Conservation (phyloP, 1,139 yeast genomes). For the Lizanozyma gosingica region DNA sequence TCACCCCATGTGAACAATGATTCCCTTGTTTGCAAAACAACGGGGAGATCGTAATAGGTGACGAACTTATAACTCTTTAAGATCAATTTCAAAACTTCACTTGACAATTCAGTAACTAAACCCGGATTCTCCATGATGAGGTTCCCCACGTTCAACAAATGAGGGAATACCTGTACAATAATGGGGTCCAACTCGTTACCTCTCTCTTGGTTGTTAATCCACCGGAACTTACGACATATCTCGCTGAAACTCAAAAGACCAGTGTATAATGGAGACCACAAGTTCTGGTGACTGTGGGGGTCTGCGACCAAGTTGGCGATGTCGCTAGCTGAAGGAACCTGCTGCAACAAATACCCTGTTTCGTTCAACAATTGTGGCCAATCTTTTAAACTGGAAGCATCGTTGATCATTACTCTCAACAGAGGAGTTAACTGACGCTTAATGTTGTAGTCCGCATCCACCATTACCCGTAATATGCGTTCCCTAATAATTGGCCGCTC, state of each 20-base stretch:
- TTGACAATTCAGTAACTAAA: constrained; percentile 36
- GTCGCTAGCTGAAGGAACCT: constrained; percentile 15
- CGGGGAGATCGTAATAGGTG: constrained; percentile 73
- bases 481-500: constrained; percentile 70
- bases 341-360: constrained; percentile 48
- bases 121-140: constrained; percentile 35
- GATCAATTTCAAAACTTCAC: constrained; percentile 71
- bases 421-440: constrained; percentile 65
- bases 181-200: constrained; percentile 47
- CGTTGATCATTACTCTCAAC: constrained; percentile 51
- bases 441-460: constrained; percentile 34
- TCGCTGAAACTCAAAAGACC: constrained; percentile 75
- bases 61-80: constrained; percentile 77
- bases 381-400: constrained; percentile 51
- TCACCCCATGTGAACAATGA: constrained; percentile 65
- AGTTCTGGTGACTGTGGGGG: background rate
- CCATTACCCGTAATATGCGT: constrained; percentile 40
- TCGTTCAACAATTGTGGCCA: constrained; percentile 65
- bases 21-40: constrained; percentile 51
- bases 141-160: constrained; percentile 58
- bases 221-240: constrained; percentile 65
- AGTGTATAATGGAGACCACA: constrained; percentile 41
- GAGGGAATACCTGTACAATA: constrained; percentile 59
- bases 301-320: background rate
- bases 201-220: constrained; percentile 61